Base-by-base conservation (phyloP, 2,329 filamentous ascomycete species). In the Chalaropsis ovoidea region DNA sequence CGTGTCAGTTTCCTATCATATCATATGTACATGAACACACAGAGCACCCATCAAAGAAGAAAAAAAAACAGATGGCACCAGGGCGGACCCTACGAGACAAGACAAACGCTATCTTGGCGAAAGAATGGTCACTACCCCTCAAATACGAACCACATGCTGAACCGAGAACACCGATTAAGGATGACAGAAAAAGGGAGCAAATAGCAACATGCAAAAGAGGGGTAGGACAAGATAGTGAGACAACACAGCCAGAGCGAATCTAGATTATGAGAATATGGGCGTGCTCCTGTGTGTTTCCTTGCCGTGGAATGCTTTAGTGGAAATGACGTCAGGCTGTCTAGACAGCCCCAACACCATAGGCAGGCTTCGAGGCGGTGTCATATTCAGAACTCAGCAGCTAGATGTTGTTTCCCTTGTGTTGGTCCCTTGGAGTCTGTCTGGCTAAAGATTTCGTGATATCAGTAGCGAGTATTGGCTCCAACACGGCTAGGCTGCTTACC, bases 271-370 rank as follows among this genome's bases (percentile, higher is more conserved):
- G 52, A 56, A 17, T 56, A 8, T 22, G 45, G 19, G n/a, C 19
- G 10, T 49, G 22, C n/a, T 24, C n/a, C 19, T 22, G 13, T 17
- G 3, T 31, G 31, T 6, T 31, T 31, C 31, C 31, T 6, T 13
- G 11, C 13, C 17, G 13, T 13, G 13, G 13, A 43, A n/a, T 43
- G 42, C 42, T n/a, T 15, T 31, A 17, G 24, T 56, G 31, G 7
- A 19, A 56, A 31, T 56, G 52, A 56, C 52, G 52, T 56, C 52
- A 56, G 22, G n/a, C 15, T 56, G 15, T 24, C 52, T 8, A n/a
- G n/a, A 35, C 13, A 19, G 22, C 11, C 52, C 22, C 27, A 31
- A 31, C 31, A 31, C 22, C 45, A 49, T 17, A 49, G 45, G 19
- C 45, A 49, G 45, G n/a, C 19, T 49, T 31, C 31, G 6, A 31